These are phyloP conservation scores for Furcasterigmium furcatum DNA, from an alignment of 2,329 filamentous ascomycete species.

Conservation along the genomic window DNA sequence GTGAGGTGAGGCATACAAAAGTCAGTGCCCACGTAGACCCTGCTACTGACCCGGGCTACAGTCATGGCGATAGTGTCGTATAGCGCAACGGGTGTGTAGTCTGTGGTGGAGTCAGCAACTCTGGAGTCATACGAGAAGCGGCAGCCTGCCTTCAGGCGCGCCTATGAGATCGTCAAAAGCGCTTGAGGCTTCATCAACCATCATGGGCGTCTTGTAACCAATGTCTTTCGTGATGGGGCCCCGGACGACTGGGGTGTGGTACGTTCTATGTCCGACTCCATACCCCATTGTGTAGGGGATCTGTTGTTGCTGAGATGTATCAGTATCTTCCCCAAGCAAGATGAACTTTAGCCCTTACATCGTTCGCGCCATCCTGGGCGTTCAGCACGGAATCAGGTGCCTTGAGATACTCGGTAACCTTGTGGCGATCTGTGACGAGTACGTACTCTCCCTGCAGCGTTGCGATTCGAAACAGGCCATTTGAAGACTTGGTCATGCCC, in stretches of 20 bases:
- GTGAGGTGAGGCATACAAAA: not conserved
- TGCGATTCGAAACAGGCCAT: not conserved
- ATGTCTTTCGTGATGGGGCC: not conserved
- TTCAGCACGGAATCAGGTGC: not conserved
- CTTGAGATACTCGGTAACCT: not conserved
- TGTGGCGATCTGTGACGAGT: not conserved
- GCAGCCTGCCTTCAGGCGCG: not conserved
- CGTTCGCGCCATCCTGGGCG: not conserved
- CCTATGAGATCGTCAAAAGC: not conserved
- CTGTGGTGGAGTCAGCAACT: not conserved
- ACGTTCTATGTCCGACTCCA: not conserved
- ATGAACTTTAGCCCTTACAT: too few species aligned
- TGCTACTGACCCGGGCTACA: not conserved
- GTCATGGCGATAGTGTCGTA: not conserved
- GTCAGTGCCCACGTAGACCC: not conserved
- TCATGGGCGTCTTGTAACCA: not conserved
- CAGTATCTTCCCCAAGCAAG: too few species aligned
- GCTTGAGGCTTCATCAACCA: not conserved
- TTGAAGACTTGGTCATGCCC: not conserved
- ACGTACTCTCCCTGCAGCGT: not conserved
- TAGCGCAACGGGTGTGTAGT: not conserved
- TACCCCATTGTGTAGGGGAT: not conserved
- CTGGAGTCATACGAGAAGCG: too few species aligned
- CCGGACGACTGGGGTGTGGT: not conserved
- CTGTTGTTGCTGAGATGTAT: not conserved